Evolutionary conservation across 192 early-diverging fungal genomes (phyloP), one percentile per base, ranked within the genome.

Genomic region (Rhizoclosmatium globosum): DNA sequence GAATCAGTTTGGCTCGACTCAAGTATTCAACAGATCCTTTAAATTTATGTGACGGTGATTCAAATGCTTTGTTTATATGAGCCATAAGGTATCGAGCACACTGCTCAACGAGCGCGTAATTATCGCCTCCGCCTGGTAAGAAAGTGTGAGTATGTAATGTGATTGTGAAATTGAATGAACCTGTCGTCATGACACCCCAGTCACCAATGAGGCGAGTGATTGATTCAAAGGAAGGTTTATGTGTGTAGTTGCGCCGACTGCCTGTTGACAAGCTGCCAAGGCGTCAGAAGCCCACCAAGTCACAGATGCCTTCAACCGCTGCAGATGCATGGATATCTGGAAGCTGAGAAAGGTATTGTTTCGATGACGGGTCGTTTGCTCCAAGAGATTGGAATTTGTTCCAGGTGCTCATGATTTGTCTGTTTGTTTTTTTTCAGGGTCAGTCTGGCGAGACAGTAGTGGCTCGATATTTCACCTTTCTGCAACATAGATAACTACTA

Each of bases 141-240:
- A 31, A 31, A 31, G 31, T 31, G 31, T 31, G 31, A 31, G 31
- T 31, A 31, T 31, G 31, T 31, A 31, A 31, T 31, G 31, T 31
- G 31, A 31, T 31, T 31, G 31, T 31, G 31, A 31, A 31, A 31
- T 31, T 31, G 31, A 31, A 31, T 31, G 31, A 31, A 31, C 31
- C 85, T 44, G 91, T 92, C 1, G 91, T 92, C 60, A 89, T 85
- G 31, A 91, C 90, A 47, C 90, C 90, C 78, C 82, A 92, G 58
- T 90, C 90, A n/a, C 81, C 85, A 64, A 89, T 89, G 47, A 87
- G 70, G 23, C 78, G 81, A 15, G 82, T 84, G 57, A 92, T 91
- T 3, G 68, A 47, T 50, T 46, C 68, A 69, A 69, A 69, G 2
- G 68, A 44, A 50, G 68, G 42, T 47, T 46, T 46, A 7, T 31